These are phyloP conservation scores for Brassica cretica DNA, from an alignment of 345 rosid genomes.

Conservation along the genomic window DNA sequence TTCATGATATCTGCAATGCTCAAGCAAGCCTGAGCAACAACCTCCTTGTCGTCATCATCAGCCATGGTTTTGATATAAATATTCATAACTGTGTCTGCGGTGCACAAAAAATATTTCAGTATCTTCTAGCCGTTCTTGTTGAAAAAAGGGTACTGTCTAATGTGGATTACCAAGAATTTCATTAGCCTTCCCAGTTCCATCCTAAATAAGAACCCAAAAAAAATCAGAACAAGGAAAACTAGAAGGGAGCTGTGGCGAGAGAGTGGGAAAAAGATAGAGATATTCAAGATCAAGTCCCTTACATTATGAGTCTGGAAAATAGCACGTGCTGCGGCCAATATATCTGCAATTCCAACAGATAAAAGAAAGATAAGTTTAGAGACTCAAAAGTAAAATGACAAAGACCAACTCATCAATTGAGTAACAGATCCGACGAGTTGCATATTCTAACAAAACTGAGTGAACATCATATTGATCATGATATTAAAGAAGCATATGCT, in stretches of 20 bases:
- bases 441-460: background rate
- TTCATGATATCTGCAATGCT: slow-evolving; percentile 78
- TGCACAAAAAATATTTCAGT: slow-evolving; percentile 27
- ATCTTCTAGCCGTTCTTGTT: slow-evolving; percentile 14
- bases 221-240: slow-evolving; percentile 11
- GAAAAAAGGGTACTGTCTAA: background rate
- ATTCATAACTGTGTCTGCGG: slow-evolving; percentile 75
- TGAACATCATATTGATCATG: background rate
- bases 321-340: slow-evolving; percentile 83
- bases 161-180: slow-evolving; percentile 69
- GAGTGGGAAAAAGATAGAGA: slow-evolving; percentile 2
- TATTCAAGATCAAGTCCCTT: slow-evolving; percentile 43
- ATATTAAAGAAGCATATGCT: slow-evolving; percentile 10
- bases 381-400: slow-evolving; percentile 14
- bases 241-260: background rate
- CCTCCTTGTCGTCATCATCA: slow-evolving; percentile 97
- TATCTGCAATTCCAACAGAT: slow-evolving; percentile 58
- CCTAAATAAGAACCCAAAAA: slow-evolving; percentile 52
- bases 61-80: slow-evolving; percentile 77
- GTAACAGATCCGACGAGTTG: background rate
- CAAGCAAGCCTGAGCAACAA: slow-evolving; percentile 94
- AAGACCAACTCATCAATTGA: background rate
- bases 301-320: slow-evolving; percentile 76
- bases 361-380: slow-evolving; percentile 20
- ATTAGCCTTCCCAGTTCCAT: slow-evolving; percentile 65